phyloP scores from a whole-genome alignment of 2,329 filamentous ascomycete genomes.

The Penicillium sp. region DNA sequence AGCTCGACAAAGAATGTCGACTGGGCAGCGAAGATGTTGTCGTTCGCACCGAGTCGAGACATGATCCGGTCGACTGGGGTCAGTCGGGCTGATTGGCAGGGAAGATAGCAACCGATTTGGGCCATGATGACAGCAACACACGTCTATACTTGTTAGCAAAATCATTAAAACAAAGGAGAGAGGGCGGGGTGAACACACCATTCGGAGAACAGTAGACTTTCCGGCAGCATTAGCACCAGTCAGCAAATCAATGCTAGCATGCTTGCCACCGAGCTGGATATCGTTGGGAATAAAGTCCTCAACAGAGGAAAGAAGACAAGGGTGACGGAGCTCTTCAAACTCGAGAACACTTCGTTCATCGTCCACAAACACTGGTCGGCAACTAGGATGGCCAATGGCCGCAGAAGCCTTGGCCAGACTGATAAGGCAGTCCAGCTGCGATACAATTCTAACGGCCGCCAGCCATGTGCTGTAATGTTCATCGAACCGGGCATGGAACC shows the following conservation, averaged over 20 bases:
- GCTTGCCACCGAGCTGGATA: constrained; percentile 76
- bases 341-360: constrained; percentile 82
- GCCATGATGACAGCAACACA: constrained; percentile 97
- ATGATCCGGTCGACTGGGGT: constrained; percentile 97
- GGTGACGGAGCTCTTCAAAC: constrained; percentile 88
- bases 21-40: constrained; percentile 98
- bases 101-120: constrained; percentile 90
- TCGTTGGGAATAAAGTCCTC: constrained; percentile 97
- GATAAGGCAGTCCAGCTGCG: constrained; percentile 92
- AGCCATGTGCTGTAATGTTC: constrained; percentile 83
- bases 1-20: constrained; percentile 98
- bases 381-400: constrained; percentile 79
- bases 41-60: constrained; percentile 94
- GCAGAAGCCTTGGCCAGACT: constrained; percentile 86
- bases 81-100: constrained; percentile 74
- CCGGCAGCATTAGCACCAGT: constrained; percentile 96
- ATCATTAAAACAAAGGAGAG: background rate
- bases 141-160: constrained; percentile 55
- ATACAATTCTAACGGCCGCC: constrained; percentile 80
- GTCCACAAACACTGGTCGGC: constrained; percentile 83
- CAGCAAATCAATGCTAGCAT: constrained; percentile 81
- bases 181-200: constrained; percentile 58
- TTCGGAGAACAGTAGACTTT: constrained; percentile 92
- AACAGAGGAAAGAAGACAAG: constrained; percentile 86
- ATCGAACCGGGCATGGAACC: constrained; percentile 87